Conservation (phyloP, 225 moss, liverwort and hornwort species). For the Polytrichum formosum region DNA sequence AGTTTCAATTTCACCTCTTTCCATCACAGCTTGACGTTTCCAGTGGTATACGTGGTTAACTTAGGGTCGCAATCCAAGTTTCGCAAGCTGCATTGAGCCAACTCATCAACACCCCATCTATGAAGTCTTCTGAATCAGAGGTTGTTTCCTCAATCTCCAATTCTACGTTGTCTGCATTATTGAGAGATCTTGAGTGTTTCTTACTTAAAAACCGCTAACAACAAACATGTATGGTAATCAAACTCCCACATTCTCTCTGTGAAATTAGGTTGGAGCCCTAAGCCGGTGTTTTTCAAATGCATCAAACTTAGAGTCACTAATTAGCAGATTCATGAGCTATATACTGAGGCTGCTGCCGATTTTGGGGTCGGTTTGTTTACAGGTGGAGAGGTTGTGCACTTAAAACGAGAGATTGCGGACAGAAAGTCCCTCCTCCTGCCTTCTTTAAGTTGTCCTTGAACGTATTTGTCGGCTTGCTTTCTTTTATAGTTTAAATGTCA, state of each 20-base stretch:
- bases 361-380: slow-evolving; percentile 1
- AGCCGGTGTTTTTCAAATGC: too few species aligned
- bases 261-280: neutral
- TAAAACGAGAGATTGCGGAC: slow-evolving; percentile 56
- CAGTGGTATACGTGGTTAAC: neutral
- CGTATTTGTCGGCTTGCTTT: neutral
- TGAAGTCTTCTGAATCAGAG: slow-evolving; percentile 35
- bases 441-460: neutral
- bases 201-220: neutral
- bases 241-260: neutral
- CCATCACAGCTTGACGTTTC: too few species aligned
- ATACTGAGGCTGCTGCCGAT: neutral
- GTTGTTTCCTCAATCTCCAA: slow-evolving; percentile 14
- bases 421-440: slow-evolving; percentile 20
- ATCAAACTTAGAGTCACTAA: too few species aligned
- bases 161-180: slow-evolving; percentile 9
- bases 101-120: slow-evolving; percentile 16
- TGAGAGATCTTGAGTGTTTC: neutral
- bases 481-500: neutral
- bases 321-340: neutral
- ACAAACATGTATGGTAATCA: neutral
- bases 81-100: slow-evolving; percentile 27
- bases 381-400: slow-evolving; percentile 43
- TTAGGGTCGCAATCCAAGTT: slow-evolving; percentile 7
- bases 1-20: too few species aligned